Evolutionary conservation across 2,329 filamentous ascomycete genomes (phyloP), one percentile per base, ranked within the genome.

Genomic region (Blumeria hordei): DNA sequence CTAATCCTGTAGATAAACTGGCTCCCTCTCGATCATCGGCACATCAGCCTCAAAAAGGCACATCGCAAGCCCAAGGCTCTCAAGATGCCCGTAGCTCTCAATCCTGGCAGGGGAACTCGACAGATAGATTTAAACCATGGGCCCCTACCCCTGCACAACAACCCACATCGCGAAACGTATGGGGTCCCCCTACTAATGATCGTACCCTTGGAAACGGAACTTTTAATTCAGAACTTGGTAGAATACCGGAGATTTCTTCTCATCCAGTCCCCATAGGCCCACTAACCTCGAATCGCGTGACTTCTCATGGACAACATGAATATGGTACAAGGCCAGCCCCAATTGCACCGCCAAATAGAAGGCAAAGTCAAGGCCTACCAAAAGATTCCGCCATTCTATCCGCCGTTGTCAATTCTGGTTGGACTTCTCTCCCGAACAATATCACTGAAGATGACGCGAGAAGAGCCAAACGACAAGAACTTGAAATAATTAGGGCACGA

Each of bases 191-290:
- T 12, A 77, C 78, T 55, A 81, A 76, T 61, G 80, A 85, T 60
- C 75, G 80, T 55, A 80, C 77, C 10, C 77, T 88, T 18, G 84
- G 84, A 3, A 88, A 88, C 64, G 84, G 84, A 45, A 86, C 83
- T 0, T 88, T 88, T 62, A 78, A 76, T 56, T 72, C 77, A 11
- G 77, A 79, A 60, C 71, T 82, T 54, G 73, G 72, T 65, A 44
- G 67, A 67, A 16, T 66, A 7, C 62, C 65, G 33, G 63, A 64
- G 37, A 62, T 64, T 55, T 56, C 60, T 35, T 56, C 62, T 36
- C 59, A 59, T 50, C 65, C 65, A 47, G 64, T 62, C 32, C 65
- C 65, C 49, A 67, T 67, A 55, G 65, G 64, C 32, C 65, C 65
- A 37, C 64, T 65, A 39, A 61, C 59, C 44, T 49, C 57, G 34